Conservation (phyloP, 768 basidiomycete species). For the Tephrocybe sp. region DNA sequence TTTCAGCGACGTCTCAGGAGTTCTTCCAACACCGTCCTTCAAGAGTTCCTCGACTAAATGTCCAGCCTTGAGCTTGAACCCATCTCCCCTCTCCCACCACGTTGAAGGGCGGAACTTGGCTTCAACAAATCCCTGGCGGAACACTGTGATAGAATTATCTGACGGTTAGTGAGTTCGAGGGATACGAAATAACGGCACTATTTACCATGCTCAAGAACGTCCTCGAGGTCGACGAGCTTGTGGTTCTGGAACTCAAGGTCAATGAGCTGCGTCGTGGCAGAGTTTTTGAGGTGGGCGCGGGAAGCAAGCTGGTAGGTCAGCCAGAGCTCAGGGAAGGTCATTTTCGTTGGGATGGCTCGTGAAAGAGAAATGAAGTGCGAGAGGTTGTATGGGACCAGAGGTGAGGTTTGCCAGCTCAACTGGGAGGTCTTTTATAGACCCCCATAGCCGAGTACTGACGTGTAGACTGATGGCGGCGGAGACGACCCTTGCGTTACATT, state of each 20-base stretch:
- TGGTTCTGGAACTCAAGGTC: slow-evolving; percentile 41
- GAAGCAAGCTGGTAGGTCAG: slow-evolving; percentile 47
- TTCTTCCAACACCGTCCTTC: slow-evolving; percentile 36
- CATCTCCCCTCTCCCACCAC: slow-evolving; percentile 44
- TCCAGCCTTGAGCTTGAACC: slow-evolving; percentile 33
- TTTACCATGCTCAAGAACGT: slow-evolving; percentile 43
- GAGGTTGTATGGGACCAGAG: not conserved
- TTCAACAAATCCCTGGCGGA: slow-evolving; percentile 45
- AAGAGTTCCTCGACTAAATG: slow-evolving; percentile 33
- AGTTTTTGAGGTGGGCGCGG: slow-evolving; percentile 32
- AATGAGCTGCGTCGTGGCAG: slow-evolving; percentile 44
- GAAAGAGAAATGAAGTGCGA: not conserved
- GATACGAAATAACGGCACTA: slow-evolving; percentile 6
- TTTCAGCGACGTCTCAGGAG: slow-evolving; percentile 42
- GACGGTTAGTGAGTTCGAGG: slow-evolving; percentile 17
- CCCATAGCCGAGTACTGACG: slow-evolving; percentile 9
- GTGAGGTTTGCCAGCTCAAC: not conserved
- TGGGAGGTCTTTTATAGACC: slow-evolving; percentile 11
- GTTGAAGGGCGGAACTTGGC: slow-evolving; percentile 37
- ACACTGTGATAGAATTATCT: slow-evolving; percentile 24
- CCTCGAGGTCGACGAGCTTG: slow-evolving; percentile 42
- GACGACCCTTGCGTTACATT: not conserved
- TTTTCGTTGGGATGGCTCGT: slow-evolving; percentile 1
- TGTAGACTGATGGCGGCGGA: not conserved
- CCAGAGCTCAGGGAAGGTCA: slow-evolving; percentile 40